phyloP scores from a whole-genome alignment of 257 asterid genomes.

The Osmanthus fragrans region DNA sequence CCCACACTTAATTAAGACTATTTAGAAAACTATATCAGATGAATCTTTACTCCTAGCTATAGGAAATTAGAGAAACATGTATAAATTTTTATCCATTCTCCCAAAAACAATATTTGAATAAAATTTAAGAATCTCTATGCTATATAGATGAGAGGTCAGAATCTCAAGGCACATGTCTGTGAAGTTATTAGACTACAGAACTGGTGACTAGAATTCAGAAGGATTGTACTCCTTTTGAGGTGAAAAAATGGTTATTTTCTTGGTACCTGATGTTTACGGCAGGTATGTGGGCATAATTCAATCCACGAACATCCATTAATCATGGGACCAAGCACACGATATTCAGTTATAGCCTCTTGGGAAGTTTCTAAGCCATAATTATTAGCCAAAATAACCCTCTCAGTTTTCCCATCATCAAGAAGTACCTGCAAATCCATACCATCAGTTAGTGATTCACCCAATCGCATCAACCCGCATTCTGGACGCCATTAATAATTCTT shows the following conservation, averaged over 20 bases:
- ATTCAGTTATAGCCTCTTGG: conserved; percentile 85
- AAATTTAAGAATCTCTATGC: not conserved
- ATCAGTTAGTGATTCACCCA: conserved; percentile 5
- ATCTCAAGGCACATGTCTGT: not conserved
- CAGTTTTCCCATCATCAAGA: conserved; percentile 80
- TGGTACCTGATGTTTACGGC: conserved; percentile 85
- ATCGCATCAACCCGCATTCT: conserved; percentile 10
- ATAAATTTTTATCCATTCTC: not conserved
- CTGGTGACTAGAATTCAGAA: conserved; percentile 1
- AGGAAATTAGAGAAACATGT: not conserved
- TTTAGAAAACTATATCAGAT: not conserved
- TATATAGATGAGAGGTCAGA: not conserved
- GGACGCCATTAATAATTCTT: conserved; percentile 5
- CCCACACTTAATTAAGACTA: not conserved
- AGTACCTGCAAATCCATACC: conserved; percentile 53
- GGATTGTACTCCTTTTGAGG: conserved; percentile 7
- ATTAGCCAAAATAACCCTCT: conserved; percentile 76
- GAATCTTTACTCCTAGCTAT: not conserved
- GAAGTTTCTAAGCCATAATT: conserved; percentile 77
- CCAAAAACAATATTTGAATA: not conserved
- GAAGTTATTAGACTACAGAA: not conserved
- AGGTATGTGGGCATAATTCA: conserved; percentile 74
- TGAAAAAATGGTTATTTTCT: conserved; percentile 4
- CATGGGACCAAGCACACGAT: conserved; percentile 86
- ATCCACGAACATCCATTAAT: conserved; percentile 97